Evolutionary conservation across 2,329 filamentous ascomycete species (phyloP).

Genomic region (Aspergillus bombycis): DNA sequence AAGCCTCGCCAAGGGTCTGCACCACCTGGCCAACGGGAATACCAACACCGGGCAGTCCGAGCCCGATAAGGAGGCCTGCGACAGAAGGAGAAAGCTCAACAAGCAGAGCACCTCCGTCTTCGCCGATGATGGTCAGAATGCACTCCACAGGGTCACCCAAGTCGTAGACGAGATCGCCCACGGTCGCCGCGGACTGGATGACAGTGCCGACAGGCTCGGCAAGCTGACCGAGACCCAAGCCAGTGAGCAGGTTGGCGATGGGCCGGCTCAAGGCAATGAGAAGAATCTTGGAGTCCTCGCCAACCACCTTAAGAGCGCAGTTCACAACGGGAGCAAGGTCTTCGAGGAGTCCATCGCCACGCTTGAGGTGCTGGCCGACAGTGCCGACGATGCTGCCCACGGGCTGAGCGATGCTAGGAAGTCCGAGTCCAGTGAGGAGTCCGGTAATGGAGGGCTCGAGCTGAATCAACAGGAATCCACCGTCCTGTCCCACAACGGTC

Average conservation of each 20-base stretch:
- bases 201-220: slow-evolving; percentile 23
- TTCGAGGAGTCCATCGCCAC: slow-evolving; percentile 16
- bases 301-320: slow-evolving; percentile 15
- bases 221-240: slow-evolving; percentile 19
- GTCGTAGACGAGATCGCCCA: slow-evolving; percentile 25
- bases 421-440: slow-evolving; percentile 14
- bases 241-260: slow-evolving; percentile 21
- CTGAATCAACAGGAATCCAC: slow-evolving; percentile 11
- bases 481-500: slow-evolving; percentile 23
- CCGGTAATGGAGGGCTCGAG: slow-evolving; percentile 16
- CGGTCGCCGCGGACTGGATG: slow-evolving; percentile 19
- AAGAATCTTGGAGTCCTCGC: slow-evolving; percentile 18
- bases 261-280: slow-evolving; percentile 25
- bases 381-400: slow-evolving; percentile 15
- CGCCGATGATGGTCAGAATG: slow-evolving; percentile 29
- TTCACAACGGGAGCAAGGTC: slow-evolving; percentile 13
- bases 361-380: slow-evolving; percentile 18
- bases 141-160: slow-evolving; percentile 23
- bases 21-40: slow-evolving; percentile 32
- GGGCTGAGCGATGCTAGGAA: neutral
- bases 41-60: slow-evolving; percentile 26
- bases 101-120: slow-evolving; percentile 26
- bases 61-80: slow-evolving; percentile 22
- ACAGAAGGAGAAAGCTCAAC: slow-evolving; percentile 27
- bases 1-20: slow-evolving; percentile 19